phyloP scores from a whole-genome alignment of 2,329 filamentous ascomycete species.

The Paraphoma sp. region DNA sequence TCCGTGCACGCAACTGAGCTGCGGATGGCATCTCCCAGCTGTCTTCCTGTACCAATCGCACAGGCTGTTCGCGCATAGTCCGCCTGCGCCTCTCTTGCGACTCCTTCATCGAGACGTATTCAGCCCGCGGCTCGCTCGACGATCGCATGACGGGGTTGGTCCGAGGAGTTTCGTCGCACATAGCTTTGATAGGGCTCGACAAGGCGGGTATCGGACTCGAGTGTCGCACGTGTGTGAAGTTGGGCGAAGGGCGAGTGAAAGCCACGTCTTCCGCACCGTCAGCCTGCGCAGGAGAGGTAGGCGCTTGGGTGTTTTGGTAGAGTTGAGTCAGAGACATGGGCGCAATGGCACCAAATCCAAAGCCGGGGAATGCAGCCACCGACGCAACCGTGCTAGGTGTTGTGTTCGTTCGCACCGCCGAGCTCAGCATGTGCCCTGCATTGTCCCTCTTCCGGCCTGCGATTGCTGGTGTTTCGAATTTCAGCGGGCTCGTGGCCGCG shows the following conservation, averaged over 20 bases:
- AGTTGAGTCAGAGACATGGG: constrained; percentile 54
- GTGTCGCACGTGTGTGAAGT: constrained; percentile 42
- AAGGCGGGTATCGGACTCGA: constrained; percentile 46
- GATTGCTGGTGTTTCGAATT: constrained; percentile 52
- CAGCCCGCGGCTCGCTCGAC: constrained; percentile 51
- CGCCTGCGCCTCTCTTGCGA: constrained; percentile 50
- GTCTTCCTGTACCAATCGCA: constrained; percentile 26
- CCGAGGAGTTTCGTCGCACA: constrained; percentile 20
- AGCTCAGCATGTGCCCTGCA: constrained; percentile 51
- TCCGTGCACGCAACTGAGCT: constrained; percentile 21
- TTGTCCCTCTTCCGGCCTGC: constrained; percentile 49
- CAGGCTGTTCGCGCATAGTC: constrained; percentile 18
- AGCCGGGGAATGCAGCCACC: constrained; percentile 41
- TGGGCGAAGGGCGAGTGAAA: constrained; percentile 55
- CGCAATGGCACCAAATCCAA: constrained; percentile 30
- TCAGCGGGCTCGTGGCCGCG: constrained; percentile 39
- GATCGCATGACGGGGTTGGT: constrained; percentile 34
- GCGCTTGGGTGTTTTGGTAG: constrained; percentile 54
- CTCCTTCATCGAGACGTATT: constrained; percentile 53
- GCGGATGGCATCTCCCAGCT: constrained; percentile 38
- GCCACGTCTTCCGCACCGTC: constrained; percentile 51
- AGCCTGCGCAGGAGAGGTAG: constrained; percentile 51
- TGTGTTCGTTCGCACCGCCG: constrained; percentile 44
- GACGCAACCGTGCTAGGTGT: constrained; percentile 50
- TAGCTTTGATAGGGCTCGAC: constrained; percentile 49